Base-by-base conservation (phyloP, 2,329 filamentous ascomycete species). In the Aureobasidium sp. region DNA sequence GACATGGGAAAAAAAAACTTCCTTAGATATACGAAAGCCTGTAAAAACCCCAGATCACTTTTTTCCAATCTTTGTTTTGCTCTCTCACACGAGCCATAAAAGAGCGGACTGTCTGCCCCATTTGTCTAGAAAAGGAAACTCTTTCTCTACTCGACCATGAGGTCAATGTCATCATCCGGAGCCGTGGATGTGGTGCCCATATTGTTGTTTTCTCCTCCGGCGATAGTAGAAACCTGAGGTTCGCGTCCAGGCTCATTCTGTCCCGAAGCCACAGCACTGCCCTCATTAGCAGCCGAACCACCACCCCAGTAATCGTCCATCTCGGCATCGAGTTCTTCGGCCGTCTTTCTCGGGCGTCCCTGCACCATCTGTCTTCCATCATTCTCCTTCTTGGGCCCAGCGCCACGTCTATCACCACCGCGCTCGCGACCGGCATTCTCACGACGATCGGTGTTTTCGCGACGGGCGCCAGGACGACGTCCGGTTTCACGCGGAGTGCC, bases 241-340 rank as follows among this genome's bases (percentile, higher is more conserved):
- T 42, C 53, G 11, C 53, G 42, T 12, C 35, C 53, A 44, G 34
- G n/a, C 19, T 29, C 37, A 16, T 48, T 38, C 10, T 54, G 19
- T 3, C 32, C 42, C 35, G 35, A 39, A n/a, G 30, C 48, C 34
- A 39, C 50, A 32, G 44, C 49, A 22, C 39, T 55, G 12, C 27
- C 54, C 25, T 47, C 38, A n/a, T 27, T 32, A 19, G 51, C 52
- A 21, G 47, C 45, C 14, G 39, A 38, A 21, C 34, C 30, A 19
- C 29, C 50, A 32, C 48, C 51, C 54, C 54, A 96, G 69, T 96
- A 96, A 65, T 95, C 88, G 25, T 85, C 89, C 90, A 96, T 96
- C 71, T 96, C 90, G n/a, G 88, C 88, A 67, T 96, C 90, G 35
- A 96, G 76, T 67, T 96, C 88, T 62, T 95, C 88, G 60, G 90